These are phyloP conservation scores for Amauroascus niger DNA, from an alignment of 2,329 filamentous ascomycete species.

Conservation along the genomic window DNA sequence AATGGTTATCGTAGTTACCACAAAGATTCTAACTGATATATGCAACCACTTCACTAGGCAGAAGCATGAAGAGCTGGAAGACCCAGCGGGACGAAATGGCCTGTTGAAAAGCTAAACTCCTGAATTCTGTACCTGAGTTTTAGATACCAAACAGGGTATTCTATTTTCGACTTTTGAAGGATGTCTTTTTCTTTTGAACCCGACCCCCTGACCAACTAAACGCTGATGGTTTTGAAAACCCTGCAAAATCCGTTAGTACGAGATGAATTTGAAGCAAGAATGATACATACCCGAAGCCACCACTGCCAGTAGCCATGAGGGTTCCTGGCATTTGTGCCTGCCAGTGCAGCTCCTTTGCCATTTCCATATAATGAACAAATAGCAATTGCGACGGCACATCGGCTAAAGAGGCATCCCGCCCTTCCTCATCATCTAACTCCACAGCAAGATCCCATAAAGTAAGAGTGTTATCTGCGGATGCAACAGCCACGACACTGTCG, in stretches of 20 bases:
- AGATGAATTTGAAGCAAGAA: slow-evolving; percentile 2
- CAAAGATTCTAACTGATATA: neutral
- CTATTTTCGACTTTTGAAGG: neutral
- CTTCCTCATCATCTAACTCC: slow-evolving; percentile 94
- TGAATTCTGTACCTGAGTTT: neutral
- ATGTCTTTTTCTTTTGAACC: neutral
- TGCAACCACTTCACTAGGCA: neutral
- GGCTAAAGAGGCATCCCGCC: slow-evolving; percentile 72
- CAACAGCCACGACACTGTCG: slow-evolving; percentile 88
- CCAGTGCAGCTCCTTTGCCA: slow-evolving; percentile 95
- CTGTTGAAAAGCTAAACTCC: neutral
- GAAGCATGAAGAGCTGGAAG: neutral
- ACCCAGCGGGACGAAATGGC: neutral
- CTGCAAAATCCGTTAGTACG: slow-evolving; percentile 32
- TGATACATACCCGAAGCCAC: slow-evolving; percentile 57
- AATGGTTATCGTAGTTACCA: neutral
- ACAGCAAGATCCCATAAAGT: slow-evolving; percentile 96
- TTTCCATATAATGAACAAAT: slow-evolving; percentile 93
- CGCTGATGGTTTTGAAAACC: slow-evolving; percentile 74
- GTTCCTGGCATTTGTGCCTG: slow-evolving; percentile 89
- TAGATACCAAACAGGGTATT: slow-evolving; percentile 6
- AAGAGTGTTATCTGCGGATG: slow-evolving; percentile 84
- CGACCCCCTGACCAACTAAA: slow-evolving; percentile 39
- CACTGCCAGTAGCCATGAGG: slow-evolving; percentile 79
- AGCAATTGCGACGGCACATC: slow-evolving; percentile 90